Evolutionary conservation across 768 basidiomycete genomes (phyloP).

Genomic region (Pulveroboletus ravenelii): DNA sequence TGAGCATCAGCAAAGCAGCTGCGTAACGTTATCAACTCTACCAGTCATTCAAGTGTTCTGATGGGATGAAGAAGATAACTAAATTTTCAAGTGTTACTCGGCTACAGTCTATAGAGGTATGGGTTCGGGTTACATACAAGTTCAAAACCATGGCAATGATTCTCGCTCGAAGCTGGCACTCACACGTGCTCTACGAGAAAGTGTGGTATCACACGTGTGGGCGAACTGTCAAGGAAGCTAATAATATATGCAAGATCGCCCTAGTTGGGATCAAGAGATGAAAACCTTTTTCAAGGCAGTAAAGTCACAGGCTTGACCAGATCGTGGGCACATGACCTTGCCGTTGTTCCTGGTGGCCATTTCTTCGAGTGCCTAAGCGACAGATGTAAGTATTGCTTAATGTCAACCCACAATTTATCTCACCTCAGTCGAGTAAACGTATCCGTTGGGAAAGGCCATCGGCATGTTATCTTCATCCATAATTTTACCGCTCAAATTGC

Average conservation of each 20-base stretch:
- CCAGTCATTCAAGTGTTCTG: no score
- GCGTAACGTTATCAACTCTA: no score
- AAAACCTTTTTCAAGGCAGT: slow-evolving; percentile 79
- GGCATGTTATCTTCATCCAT: slow-evolving; percentile 95
- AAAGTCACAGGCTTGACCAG: slow-evolving; percentile 60
- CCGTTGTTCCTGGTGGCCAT: slow-evolving; percentile 82
- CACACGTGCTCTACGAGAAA: slow-evolving; percentile 1
- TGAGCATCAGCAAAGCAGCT: no score
- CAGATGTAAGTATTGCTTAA: slow-evolving; percentile 8
- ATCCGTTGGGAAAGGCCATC: slow-evolving; percentile 85
- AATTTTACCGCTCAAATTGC: slow-evolving; percentile 83
- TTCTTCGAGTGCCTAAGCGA: slow-evolving; percentile 70
- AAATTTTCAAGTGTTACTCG: no score
- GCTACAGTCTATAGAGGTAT: no score
- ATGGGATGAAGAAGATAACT: no score
- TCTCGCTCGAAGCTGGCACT: slow-evolving; percentile 20
- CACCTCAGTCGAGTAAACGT: slow-evolving; percentile 92
- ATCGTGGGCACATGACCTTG: slow-evolving; percentile 79
- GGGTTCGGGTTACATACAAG: slow-evolving; percentile 14
- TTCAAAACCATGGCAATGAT: slow-evolving; percentile 7
- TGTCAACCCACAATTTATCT: slow-evolving; percentile 23
- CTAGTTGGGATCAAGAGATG: slow-evolving; percentile 57
- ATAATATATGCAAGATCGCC: background rate
- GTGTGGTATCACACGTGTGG: slow-evolving; percentile 9
- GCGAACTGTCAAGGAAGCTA: background rate